These are phyloP conservation scores for Camelina neglecta DNA, from an alignment of 345 rosid species.

Conservation along the genomic window DNA sequence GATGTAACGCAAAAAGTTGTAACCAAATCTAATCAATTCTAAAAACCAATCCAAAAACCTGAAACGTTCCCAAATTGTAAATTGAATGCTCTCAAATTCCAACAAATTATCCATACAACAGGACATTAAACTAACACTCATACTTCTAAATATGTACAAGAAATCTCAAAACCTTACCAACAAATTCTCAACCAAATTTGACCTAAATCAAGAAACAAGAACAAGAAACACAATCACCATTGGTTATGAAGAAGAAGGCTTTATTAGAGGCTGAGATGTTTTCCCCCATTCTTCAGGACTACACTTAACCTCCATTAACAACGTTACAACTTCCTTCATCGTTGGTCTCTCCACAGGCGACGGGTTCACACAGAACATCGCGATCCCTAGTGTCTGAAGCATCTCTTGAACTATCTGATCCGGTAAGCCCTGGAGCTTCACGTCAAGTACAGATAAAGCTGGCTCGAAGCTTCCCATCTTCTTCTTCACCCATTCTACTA, in stretches of 20 bases:
- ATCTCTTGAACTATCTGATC: constrained; percentile 95
- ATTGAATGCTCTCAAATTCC: neutral
- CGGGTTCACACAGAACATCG: constrained; percentile 94
- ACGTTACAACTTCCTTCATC: constrained; percentile 95
- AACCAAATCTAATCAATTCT: constrained; percentile 8
- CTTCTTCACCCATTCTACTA: constrained; percentile 94
- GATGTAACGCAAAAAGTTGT: constrained; percentile 21
- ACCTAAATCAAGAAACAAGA: constrained; percentile 27
- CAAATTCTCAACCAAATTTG: constrained; percentile 13
- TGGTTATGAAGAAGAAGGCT: constrained; percentile 65
- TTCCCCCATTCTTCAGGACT: constrained; percentile 91
- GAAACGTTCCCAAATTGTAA: constrained; percentile 4
- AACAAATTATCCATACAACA: constrained; percentile 23
- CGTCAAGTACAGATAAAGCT: constrained; percentile 68
- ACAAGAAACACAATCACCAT: constrained; percentile 37
- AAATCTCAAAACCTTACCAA: constrained; percentile 36
- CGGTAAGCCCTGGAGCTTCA: constrained; percentile 78
- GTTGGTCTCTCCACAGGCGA: constrained; percentile 85
- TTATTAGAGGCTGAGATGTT: constrained; percentile 87
- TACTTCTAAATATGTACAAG: constrained; percentile 66
- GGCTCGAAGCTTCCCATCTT: constrained; percentile 99
- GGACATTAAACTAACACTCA: constrained; percentile 35
- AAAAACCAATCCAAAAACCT: neutral
- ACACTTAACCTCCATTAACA: constrained; percentile 90
- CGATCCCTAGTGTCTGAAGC: constrained; percentile 93